phyloP scores from a whole-genome alignment of 345 rosid genomes.

The Ceriops decandra region DNA sequence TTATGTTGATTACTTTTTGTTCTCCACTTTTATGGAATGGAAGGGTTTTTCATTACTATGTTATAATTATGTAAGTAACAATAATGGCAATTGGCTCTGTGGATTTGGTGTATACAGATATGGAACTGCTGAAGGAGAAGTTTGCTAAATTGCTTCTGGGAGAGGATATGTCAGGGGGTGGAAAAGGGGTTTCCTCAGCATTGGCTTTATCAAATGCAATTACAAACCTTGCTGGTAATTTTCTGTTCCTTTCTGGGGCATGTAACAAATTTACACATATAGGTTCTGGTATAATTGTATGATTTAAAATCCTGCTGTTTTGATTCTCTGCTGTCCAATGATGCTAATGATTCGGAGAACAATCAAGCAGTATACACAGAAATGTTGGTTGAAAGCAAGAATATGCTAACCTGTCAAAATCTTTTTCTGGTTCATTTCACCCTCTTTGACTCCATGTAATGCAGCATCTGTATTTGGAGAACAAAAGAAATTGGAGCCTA shows the following conservation, averaged over 20 bases:
- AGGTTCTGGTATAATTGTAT: too few species aligned
- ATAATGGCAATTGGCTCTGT: background rate
- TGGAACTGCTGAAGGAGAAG: constrained; percentile 63
- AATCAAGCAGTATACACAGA: background rate
- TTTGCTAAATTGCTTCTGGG: constrained; percentile 65
- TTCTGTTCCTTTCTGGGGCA: background rate
- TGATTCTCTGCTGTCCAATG: too few species aligned
- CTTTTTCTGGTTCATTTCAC: background rate
- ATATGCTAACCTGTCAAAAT: background rate
- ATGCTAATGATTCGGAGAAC: too few species aligned
- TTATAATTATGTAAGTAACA: too few species aligned
- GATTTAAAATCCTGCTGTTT: too few species aligned
- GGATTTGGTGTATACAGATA: constrained; percentile 28
- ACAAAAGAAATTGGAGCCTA: constrained; percentile 64
- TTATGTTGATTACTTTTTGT: constrained; percentile 1
- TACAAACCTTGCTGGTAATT: constrained; percentile 64
- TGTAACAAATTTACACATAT: too few species aligned
- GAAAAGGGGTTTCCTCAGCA: constrained; percentile 73
- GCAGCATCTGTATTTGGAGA: constrained; percentile 89
- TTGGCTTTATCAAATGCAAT: constrained; percentile 69
- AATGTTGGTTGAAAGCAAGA: background rate
- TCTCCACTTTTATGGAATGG: background rate
- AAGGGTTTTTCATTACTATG: too few species aligned
- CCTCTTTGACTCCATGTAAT: background rate
- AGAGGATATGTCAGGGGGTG: constrained; percentile 83